A percentile compares a stretch with the other conserved stretches of the same genome.
phyloP scores from a whole-genome alignment of 768 basidiomycete genomes.

The Roridomyces roridus region DNA sequence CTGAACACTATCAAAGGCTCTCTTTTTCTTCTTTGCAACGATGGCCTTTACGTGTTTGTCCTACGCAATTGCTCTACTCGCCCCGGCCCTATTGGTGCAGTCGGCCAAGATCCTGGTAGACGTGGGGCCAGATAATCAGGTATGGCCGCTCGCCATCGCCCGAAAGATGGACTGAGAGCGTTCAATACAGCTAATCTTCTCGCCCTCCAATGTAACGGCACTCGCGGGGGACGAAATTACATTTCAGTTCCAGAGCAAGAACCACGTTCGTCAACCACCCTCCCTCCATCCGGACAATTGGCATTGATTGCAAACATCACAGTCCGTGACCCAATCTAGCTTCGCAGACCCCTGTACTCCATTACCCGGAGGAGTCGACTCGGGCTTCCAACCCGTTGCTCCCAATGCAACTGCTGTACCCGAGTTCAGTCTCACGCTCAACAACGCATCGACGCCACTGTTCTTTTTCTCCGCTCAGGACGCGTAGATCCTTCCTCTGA shows the following conservation, averaged over 20 bases:
- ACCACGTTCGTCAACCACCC: slow-evolving; percentile 37
- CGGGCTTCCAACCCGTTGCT: slow-evolving; percentile 49
- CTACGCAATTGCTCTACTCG: no score
- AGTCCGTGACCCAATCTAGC: slow-evolving; percentile 48
- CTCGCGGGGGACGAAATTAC: no score
- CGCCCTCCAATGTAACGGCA: no score
- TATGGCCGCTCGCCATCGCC: no score
- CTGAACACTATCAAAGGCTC: no score
- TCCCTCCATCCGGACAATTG: not conserved
- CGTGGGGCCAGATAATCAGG: no score
- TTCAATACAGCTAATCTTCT: no score
- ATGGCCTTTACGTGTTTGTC: no score
- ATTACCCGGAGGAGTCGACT: slow-evolving; percentile 44
- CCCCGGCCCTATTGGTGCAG: no score
- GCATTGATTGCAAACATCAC: not conserved
- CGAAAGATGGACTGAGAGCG: no score
- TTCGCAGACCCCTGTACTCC: slow-evolving; percentile 35
- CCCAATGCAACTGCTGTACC: slow-evolving; percentile 41
- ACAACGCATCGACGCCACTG: slow-evolving; percentile 29
- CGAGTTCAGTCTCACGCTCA: slow-evolving; percentile 42
- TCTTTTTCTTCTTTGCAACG: no score
- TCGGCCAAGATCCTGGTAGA: no score
- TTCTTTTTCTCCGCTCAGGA: not conserved
- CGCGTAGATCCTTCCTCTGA: not conserved
- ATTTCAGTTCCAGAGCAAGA: slow-evolving; percentile 54